phyloP scores from a whole-genome alignment of 2,329 filamentous ascomycete species.

The Thielaviopsis ethacetica region DNA sequence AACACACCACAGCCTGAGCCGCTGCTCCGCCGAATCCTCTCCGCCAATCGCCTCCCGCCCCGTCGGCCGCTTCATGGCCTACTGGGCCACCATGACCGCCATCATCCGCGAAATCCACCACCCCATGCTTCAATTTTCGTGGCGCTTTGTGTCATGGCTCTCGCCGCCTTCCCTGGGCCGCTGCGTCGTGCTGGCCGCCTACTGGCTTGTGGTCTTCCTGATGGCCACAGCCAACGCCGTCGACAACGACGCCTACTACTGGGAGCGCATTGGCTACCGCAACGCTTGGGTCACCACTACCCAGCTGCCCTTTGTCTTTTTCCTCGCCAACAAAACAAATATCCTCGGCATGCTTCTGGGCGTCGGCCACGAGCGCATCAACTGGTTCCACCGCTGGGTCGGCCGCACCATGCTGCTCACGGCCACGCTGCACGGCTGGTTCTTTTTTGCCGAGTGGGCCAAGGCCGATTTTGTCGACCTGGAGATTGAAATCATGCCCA shows the following conservation, averaged over 20 bases:
- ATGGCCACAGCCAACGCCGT: constrained; percentile 37
- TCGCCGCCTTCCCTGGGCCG: constrained; percentile 43
- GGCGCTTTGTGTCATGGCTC: constrained; percentile 33
- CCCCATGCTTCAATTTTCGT: constrained; percentile 34
- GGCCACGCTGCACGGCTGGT: constrained; percentile 51
- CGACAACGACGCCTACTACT: constrained; percentile 36
- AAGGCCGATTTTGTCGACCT: constrained; percentile 39
- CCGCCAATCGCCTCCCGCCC: constrained; percentile 34
- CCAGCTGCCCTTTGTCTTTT: constrained; percentile 47
- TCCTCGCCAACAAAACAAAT: constrained; percentile 43
- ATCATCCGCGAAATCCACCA: constrained; percentile 38
- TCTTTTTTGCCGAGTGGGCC: constrained; percentile 51
- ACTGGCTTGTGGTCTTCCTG: constrained; percentile 42
- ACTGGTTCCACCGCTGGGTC: constrained; percentile 60
- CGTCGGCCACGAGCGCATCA: constrained; percentile 50
- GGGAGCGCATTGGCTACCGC: constrained; percentile 49
- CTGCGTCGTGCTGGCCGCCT: constrained; percentile 33
- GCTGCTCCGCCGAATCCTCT: constrained; percentile 26
- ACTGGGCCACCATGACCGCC: constrained; percentile 43
- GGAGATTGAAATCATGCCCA: constrained; percentile 44
- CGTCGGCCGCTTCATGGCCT: constrained; percentile 26
- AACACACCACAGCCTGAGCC: constrained; percentile 26
- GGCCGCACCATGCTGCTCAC: constrained; percentile 53
- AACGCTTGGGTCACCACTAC: constrained; percentile 50
- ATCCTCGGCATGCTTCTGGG: constrained; percentile 42